Base-by-base conservation (phyloP, 1,284 basidiomycete species). In the Leccinum fallax region DNA sequence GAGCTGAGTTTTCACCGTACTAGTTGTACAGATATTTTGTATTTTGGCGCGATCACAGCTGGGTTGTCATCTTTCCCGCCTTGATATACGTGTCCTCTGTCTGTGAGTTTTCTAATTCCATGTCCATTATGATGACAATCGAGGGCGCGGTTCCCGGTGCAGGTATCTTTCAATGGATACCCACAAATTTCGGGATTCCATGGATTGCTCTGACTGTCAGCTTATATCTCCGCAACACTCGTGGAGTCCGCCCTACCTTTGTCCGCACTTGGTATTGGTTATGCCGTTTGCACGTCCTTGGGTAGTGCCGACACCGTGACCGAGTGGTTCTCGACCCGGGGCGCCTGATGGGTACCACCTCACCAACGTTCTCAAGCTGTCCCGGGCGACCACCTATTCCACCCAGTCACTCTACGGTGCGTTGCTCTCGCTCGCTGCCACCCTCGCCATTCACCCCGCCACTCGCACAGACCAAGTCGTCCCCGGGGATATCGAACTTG, bases 211-310 rank as follows among this genome's bases (percentile, higher is more conserved):
- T 61, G 30, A 59, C 49, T 15, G 57, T 61, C 51, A 59, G 57
- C 60, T 61, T 61, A 61, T 15, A 13, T 61, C 28, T 61, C 58
- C 11, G 60, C 60, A 11, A 60, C 32, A 5, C 58, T 60, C 19
- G 30, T 60, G 26, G 51, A 61, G 40, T 61, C 60, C 10, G 60
- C 60, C 9, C 32, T 61, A 11, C 60, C 60, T 9, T 61, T 53
- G 5, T 46, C 60, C 9, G 52, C n/a, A 28, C 51, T 60, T 21
- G 60, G 51, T 2, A 32, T 61, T 16, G 16, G 58, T 24, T 54
- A 61, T 34, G 46, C 48, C 24, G 40, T 61, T 24, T 16, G 38
- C n/a, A 36, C 52, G 26, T 51, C 15, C 26, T 3, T 43, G 26
- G 30, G 30, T 15, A 60, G 28, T 30, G 28, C 28, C 28, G 28